phyloP scores from a whole-genome alignment of 805 yeast species.

The Sungouiella thailandica region DNA sequence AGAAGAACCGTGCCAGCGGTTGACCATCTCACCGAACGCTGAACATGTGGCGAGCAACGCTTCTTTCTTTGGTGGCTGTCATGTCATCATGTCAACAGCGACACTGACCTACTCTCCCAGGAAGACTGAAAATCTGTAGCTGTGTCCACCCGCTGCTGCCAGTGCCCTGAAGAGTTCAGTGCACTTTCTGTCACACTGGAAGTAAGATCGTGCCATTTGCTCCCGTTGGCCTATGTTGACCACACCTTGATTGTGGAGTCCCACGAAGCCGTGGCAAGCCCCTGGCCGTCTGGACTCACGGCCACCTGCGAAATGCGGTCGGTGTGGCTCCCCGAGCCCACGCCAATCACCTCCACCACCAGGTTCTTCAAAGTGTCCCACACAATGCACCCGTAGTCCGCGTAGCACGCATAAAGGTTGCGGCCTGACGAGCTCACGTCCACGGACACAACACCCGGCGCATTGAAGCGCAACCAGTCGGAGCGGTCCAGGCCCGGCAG shows the following conservation, averaged over 20 bases:
- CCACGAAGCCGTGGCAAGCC: slow-evolving; percentile 77
- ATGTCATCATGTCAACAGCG: no score
- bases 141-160: no score
- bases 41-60: no score
- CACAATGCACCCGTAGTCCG: slow-evolving; percentile 67
- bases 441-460: slow-evolving; percentile 66
- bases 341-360: slow-evolving; percentile 56
- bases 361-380: slow-evolving; percentile 74
- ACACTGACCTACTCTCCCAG: no score
- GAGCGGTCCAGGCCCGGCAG: slow-evolving; percentile 7
- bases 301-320: slow-evolving; percentile 59
- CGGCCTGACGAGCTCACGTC: slow-evolving; percentile 76
- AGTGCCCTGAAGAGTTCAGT: no score
- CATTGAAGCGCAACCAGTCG: slow-evolving; percentile 37
- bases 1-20: no score
- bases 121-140: no score
- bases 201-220: no score
- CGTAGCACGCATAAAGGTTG: slow-evolving; percentile 66
- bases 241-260: slow-evolving; percentile 69
- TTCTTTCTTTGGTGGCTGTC: no score
- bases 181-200: no score
- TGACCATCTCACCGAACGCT: no score
- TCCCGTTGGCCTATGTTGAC: slow-evolving; percentile 38
- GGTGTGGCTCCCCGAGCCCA: slow-evolving; percentile 45
- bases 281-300: slow-evolving; percentile 70